These are phyloP conservation scores for Tephrocybe sp. DNA, from an alignment of 768 basidiomycete species.

Conservation along the genomic window DNA sequence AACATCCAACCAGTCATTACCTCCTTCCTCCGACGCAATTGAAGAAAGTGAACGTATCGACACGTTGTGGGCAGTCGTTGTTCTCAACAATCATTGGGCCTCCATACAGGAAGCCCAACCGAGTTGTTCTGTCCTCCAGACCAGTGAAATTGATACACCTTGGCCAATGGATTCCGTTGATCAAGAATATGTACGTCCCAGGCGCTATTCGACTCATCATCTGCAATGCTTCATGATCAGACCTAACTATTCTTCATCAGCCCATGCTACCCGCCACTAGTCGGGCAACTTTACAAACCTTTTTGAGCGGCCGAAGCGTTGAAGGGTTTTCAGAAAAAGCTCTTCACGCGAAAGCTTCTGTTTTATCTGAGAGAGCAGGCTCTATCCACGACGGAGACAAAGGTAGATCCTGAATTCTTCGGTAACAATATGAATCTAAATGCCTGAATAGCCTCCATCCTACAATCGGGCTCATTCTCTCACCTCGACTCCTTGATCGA, in stretches of 20 bases:
- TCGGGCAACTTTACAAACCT: neutral
- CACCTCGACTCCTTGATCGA: constrained; percentile 10
- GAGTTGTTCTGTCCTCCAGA: neutral
- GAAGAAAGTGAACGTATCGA: constrained; percentile 19
- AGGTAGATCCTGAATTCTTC: neutral
- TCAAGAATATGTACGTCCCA: constrained; percentile 5
- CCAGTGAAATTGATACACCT: constrained; percentile 8
- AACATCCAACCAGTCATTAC: neutral
- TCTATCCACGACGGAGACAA: constrained; percentile 1
- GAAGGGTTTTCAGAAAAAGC: constrained; percentile 9
- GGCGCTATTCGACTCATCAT: neutral
- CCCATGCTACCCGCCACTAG: neutral
- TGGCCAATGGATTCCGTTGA: constrained; percentile 12
- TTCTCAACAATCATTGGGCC: constrained; percentile 19
- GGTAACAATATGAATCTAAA: neutral
- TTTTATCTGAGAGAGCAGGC: constrained; percentile 2
- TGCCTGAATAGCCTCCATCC: neutral
- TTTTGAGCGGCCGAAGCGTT: constrained; percentile 2
- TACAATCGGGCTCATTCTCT: constrained; percentile 3
- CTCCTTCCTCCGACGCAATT: constrained; percentile 7
- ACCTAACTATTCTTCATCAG: neutral
- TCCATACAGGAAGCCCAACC: constrained; percentile 12
- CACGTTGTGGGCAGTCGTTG: constrained; percentile 21
- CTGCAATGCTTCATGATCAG: neutral
- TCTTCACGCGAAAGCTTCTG: constrained; percentile 4